These are phyloP conservation scores for Globisporangium middletonii DNA, from an alignment of 352 stramenopile species.

Conservation along the genomic window DNA sequence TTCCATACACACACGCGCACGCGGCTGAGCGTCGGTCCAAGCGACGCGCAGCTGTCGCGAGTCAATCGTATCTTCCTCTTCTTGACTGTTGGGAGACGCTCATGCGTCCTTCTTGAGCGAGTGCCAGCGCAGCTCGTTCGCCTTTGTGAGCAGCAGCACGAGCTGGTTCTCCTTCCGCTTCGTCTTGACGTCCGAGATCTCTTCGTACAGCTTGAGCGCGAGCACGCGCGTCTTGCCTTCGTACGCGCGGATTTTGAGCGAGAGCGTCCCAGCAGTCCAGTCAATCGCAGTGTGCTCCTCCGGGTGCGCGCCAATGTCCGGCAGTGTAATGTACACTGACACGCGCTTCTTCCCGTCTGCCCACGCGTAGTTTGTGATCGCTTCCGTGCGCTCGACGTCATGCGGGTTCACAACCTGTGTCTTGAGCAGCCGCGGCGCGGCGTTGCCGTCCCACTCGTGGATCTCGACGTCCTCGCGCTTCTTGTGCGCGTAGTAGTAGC, in stretches of 20 bases:
- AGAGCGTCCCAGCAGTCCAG: conserved; percentile 52
- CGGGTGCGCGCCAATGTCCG: conserved; percentile 47
- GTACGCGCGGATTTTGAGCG: conserved; percentile 55
- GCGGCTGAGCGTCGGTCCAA: background rate
- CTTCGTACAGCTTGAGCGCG: conserved; percentile 70
- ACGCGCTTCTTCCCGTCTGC: conserved; percentile 76
- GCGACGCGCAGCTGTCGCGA: no score
- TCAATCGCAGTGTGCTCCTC: conserved; percentile 65
- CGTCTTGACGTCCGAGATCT: conserved; percentile 72
- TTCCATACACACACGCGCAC: background rate
- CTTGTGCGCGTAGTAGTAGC: conserved; percentile 88
- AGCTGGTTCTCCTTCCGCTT: conserved; percentile 82
- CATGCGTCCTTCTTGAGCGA: conserved; percentile 80
- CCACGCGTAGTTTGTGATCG: conserved; percentile 80
- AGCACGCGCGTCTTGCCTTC: conserved; percentile 71
- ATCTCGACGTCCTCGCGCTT: conserved; percentile 72
- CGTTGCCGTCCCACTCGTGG: conserved; percentile 80
- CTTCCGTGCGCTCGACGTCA: conserved; percentile 32
- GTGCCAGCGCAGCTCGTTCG: conserved; percentile 74
- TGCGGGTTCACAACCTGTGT: conserved; percentile 24
- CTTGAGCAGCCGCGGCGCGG: conserved; percentile 70
- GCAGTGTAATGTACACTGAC: conserved; percentile 69
- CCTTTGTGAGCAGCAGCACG: conserved; percentile 70
- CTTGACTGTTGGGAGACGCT: background rate
- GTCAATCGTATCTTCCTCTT: no score